Base-by-base conservation (phyloP, 2,329 filamentous ascomycete species). In the Diaporthe humulicola region DNA sequence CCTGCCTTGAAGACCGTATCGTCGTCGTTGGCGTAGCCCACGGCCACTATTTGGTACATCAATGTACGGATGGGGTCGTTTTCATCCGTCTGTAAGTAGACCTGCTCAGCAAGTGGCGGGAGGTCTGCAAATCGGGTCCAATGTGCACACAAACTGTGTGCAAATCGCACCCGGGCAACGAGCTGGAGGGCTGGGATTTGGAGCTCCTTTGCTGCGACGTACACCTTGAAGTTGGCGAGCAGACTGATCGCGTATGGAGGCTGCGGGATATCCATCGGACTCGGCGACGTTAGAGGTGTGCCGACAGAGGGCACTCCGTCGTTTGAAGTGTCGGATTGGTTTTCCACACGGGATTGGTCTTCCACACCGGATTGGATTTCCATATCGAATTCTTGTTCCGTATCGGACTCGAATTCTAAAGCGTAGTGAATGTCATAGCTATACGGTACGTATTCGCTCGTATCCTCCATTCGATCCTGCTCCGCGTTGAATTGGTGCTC, bases 111-210 rank as follows among this genome's bases (percentile, higher is more conserved):
- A 8, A 61, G 38, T 4, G 38, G 9, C 2, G 8, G 6, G 7
- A 61, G 8, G 38, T 61, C 15, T 2, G 1, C 19, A 30, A 42
- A 28, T 8, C 58, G 58, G 17, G 17, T 1, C 58, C 58, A 61
- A 25, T 61, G 38, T 22, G 58, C 3, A 14, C 15, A 15, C 0
- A 61, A 22, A 2, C 38, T 42, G n/a, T 45, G 58, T 22, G n/a
- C 2, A 14, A 61, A 61, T 28, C 58, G 58, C 25, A 28, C 7
- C 4, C 58, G 58, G n/a, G 58, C 58, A 28, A 61, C 38, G 10
- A 61, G 58, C 36, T 61, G 58, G 17, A 61, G 58, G 8, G 58
- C 58, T 19, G 58, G 58, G 9, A 61, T 61, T 3, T 61, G 38
- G 4, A 61, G 58, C 2, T 61, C 38, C 17, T 61, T 42, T 15